A percentile compares a stretch with the other conserved stretches of the same genome.
These are phyloP conservation scores for Porpolomopsis calyptriformis DNA, from an alignment of 768 basidiomycete genomes.

Conservation along the genomic window DNA sequence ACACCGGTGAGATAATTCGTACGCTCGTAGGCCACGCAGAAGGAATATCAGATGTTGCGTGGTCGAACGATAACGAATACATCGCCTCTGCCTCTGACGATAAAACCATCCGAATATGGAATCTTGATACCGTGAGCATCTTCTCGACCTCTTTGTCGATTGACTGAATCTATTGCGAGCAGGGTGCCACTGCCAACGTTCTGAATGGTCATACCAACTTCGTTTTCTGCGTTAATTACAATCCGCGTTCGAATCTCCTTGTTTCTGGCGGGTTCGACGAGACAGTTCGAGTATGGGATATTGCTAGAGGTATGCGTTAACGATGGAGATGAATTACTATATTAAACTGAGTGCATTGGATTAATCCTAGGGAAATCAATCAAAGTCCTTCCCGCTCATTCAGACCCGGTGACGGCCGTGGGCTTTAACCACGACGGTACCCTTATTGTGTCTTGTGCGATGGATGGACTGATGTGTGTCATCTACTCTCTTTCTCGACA, in stretches of 20 bases:
- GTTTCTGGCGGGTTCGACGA: constrained; percentile 95
- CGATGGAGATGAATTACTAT: neutral
- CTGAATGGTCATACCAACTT: constrained; percentile 86
- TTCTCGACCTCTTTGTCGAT: neutral
- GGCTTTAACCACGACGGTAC: constrained; percentile 93
- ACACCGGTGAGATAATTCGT: constrained; percentile 59
- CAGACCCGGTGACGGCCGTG: constrained; percentile 92
- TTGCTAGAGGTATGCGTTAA: constrained; percentile 62
- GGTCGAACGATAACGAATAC: constrained; percentile 73
- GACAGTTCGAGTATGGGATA: constrained; percentile 94
- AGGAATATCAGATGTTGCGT: constrained; percentile 86
- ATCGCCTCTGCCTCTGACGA: constrained; percentile 93
- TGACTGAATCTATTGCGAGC: constrained; percentile 9
- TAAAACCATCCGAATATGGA: constrained; percentile 80
- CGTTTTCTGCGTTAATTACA: constrained; percentile 90
- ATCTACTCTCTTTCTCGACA: constrained; percentile 1
- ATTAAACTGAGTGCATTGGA: neutral
- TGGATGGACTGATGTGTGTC: constrained; percentile 92
- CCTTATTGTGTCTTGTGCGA: constrained; percentile 86
- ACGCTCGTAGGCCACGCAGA: constrained; percentile 66
- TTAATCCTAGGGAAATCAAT: constrained; percentile 57
- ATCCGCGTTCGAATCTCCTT: constrained; percentile 79
- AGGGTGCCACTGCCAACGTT: constrained; percentile 54
- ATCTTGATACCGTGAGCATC: constrained; percentile 46
- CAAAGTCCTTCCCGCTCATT: constrained; percentile 87